phyloP scores from a whole-genome alignment of 768 basidiomycete species.

The Collybia mongolica region DNA sequence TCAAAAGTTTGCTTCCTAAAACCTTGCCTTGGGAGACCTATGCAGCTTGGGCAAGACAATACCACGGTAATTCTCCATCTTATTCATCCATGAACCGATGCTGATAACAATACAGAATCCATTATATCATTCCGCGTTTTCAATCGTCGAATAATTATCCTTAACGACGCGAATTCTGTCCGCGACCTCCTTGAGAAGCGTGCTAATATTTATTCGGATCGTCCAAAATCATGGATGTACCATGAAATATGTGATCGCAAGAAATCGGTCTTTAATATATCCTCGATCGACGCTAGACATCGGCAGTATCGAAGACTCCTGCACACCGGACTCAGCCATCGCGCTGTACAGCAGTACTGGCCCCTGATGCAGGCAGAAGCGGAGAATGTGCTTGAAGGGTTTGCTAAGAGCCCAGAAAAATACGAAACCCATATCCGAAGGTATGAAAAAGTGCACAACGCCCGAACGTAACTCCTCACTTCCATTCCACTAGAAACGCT shows the following conservation, averaged over 20 bases:
- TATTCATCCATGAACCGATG: neutral
- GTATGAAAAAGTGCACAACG: conserved; percentile 16
- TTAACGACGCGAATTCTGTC: conserved; percentile 44
- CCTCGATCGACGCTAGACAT: conserved; percentile 34
- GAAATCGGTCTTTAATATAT: conserved; percentile 41
- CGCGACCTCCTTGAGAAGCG: conserved; percentile 50
- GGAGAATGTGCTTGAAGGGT: conserved; percentile 27
- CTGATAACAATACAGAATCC: conserved; percentile 25
- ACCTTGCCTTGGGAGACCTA: conserved; percentile 28
- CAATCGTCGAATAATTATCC: conserved; percentile 44
- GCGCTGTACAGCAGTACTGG: conserved; percentile 32
- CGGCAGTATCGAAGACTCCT: conserved; percentile 40
- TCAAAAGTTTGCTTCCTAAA: conserved; percentile 17
- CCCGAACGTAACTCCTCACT: neutral
- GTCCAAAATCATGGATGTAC: conserved; percentile 46
- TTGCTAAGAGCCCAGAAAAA: conserved; percentile 26
- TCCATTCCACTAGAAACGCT: conserved; percentile 24
- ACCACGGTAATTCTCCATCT: conserved; percentile 14
- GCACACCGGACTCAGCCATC: conserved; percentile 32
- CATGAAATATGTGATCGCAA: conserved; percentile 41
- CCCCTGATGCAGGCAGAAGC: conserved; percentile 35
- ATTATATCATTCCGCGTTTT: conserved; percentile 47
- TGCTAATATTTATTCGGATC: conserved; percentile 53
- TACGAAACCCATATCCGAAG: conserved; percentile 37
- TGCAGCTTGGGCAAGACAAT: conserved; percentile 19